Evolutionary conservation across 192 early-diverging fungal species (phyloP).

Genomic region (Chytriomyces sp.): DNA sequence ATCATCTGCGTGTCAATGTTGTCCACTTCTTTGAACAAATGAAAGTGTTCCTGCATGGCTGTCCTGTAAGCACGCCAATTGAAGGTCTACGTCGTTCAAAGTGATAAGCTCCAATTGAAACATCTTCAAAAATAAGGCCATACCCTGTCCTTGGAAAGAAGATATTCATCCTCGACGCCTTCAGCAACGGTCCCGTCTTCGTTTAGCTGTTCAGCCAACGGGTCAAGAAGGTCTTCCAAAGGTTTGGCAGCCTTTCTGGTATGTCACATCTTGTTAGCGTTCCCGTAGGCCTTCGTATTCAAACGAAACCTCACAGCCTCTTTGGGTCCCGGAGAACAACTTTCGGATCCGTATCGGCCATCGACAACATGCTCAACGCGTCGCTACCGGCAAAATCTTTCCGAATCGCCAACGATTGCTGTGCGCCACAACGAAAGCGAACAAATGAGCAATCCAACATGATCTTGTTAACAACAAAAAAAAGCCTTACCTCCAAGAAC

Average conservation of each 20-base stretch:
- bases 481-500: constrained; percentile 33
- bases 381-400: constrained; percentile 46
- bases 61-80: constrained; percentile 55
- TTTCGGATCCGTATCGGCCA: constrained; percentile 29
- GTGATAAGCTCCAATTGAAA: neutral
- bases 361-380: constrained; percentile 35
- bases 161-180: constrained; percentile 44
- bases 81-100: neutral
- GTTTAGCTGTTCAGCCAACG: constrained; percentile 48
- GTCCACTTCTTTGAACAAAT: constrained; percentile 45
- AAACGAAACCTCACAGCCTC: constrained; percentile 28
- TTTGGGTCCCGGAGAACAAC: constrained; percentile 3
- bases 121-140: neutral
- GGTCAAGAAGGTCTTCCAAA: constrained; percentile 40
- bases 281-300: neutral
- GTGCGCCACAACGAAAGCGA: neutral
- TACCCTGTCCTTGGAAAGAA: constrained; percentile 36
- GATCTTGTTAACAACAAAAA: constrained; percentile 31
- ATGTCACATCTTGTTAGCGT: no score
- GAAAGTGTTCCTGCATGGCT: constrained; percentile 45
- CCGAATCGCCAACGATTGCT: constrained; percentile 18
- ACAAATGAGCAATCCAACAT: neutral
- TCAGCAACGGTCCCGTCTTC: constrained; percentile 38
- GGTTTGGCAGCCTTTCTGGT: neutral
- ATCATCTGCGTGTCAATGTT: constrained; percentile 18